Base-by-base conservation (phyloP, 1,284 basidiomycete species). In the Rhodotorula glutinis region DNA sequence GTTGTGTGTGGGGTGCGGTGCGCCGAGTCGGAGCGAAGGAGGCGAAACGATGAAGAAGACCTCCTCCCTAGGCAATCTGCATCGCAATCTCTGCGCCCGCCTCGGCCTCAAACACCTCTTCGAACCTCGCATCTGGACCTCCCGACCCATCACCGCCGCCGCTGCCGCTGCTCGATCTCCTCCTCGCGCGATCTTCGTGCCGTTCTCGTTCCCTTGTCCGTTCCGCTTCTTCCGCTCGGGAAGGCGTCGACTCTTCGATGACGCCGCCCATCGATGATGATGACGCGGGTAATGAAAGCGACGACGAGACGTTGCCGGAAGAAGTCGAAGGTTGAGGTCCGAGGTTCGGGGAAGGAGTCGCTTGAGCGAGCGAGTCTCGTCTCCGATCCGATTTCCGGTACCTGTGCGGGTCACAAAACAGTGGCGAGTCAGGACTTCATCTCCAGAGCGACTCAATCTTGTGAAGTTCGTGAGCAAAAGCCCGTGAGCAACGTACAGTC, bases 401-500 rank as follows among this genome's bases (percentile, higher is more conserved):
- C 33, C 33, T 38, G 33, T 7, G 33, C 33, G 33, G 5, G 5
- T 7, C 33, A 38, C 7, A 38, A 11, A 11, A 38, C 33, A 11
- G 33, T n/a, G n/a, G n/a, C n/a, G n/a, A n/a, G n/a, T n/a, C n/a
- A n/a, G n/a, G n/a, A n/a, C n/a, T n/a, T n/a, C n/a, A n/a, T n/a
- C n/a, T n/a, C n/a, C n/a, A n/a, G n/a, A n/a, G n/a, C n/a, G n/a
- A n/a, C n/a, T n/a, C n/a, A n/a, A n/a, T n/a, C n/a, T n/a, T n/a
- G n/a, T n/a, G n/a, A n/a, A n/a, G n/a, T n/a, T n/a, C n/a, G n/a
- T n/a, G n/a, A n/a, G n/a, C n/a, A n/a, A n/a, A n/a, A n/a, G n/a
- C n/a, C n/a, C 33, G 33, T 11, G 33, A 11, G 33, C 11, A 11
- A 38, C 33, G 33, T 38, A 60, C 59, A 83, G 75, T n/a, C 86